phyloP scores from a whole-genome alignment of 2,329 filamentous ascomycete genomes.

The Arachnomyces sp. region DNA sequence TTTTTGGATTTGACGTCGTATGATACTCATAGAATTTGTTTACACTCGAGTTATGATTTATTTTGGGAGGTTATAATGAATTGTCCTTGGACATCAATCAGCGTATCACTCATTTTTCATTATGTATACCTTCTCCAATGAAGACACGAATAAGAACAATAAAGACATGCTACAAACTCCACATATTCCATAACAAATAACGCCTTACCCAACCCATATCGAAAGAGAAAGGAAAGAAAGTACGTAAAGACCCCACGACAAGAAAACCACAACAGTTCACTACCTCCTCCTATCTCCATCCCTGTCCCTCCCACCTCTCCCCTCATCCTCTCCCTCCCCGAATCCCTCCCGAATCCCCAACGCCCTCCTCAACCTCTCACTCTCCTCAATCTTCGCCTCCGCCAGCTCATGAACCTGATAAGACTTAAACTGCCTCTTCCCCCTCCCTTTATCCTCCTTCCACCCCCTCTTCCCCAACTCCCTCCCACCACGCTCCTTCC shows the following conservation, averaged over 20 bases:
- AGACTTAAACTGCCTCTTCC: slow-evolving; percentile 60
- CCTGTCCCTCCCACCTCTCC: slow-evolving; percentile 7
- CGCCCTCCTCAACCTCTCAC: slow-evolving; percentile 75
- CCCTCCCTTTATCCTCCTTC: slow-evolving; percentile 21
- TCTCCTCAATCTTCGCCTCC: slow-evolving; percentile 93
- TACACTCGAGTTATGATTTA: no score
- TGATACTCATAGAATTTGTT: no score
- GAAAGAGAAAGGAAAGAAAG: background rate
- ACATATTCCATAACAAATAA: background rate
- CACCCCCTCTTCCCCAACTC: slow-evolving; percentile 5
- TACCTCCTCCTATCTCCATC: slow-evolving; percentile 11
- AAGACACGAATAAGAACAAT: no score
- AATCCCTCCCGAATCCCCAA: slow-evolving; percentile 84
- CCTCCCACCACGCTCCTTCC: slow-evolving; percentile 25
- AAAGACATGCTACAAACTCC: no score
- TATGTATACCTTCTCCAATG: no score
- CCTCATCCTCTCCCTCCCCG: slow-evolving; percentile 59
- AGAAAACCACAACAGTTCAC: no score
- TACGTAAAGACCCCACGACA: background rate
- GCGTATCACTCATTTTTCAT: no score
- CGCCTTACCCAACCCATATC: no score
- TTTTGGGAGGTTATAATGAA: no score
- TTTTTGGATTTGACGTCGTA: background rate
- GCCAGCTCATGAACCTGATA: slow-evolving; percentile 96
- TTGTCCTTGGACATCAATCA: no score